Evolutionary conservation across 148 eudicot species (phyloP).

Genomic region (Cornus suecica): DNA sequence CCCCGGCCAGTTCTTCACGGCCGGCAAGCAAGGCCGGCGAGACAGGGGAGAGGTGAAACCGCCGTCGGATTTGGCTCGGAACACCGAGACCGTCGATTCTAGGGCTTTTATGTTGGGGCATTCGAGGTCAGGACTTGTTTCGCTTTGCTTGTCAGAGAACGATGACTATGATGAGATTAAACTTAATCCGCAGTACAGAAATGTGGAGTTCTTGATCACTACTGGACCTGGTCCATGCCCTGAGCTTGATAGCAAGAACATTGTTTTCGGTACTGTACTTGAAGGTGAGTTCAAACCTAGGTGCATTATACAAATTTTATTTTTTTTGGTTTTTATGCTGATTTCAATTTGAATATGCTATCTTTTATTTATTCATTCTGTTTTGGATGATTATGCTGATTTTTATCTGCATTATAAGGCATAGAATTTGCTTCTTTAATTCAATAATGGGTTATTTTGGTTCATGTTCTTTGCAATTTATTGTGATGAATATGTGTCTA

Average conservation of each 20-base stretch:
- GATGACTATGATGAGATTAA: conserved; percentile 92
- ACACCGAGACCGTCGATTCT: conserved; percentile 62
- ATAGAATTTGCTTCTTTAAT: too few relatives aligned
- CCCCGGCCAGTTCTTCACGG: conserved; percentile 71
- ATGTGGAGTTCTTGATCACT: conserved; percentile 93
- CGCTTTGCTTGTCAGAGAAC: conserved; percentile 76
- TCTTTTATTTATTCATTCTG: too few relatives aligned
- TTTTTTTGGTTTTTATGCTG: neutral
- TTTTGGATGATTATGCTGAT: neutral
- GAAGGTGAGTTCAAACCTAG: conserved; percentile 50
- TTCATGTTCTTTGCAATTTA: too few relatives aligned
- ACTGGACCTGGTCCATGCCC: conserved; percentile 98
- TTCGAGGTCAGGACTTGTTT: conserved; percentile 63
- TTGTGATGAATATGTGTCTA: too few relatives aligned
- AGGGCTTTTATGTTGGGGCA: conserved; percentile 76
- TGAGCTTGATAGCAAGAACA: conserved; percentile 75
- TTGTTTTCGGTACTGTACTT: conserved; percentile 86
- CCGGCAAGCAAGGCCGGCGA: conserved; percentile 75
- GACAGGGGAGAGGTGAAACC: conserved; percentile 75
- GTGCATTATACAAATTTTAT: neutral
- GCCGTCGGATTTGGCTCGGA: conserved; percentile 46
- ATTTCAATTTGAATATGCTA: neutral
- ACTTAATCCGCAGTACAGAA: conserved; percentile 62
- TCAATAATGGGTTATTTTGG: too few relatives aligned
- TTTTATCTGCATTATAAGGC: neutral